phyloP scores from a whole-genome alignment of 2,329 filamentous ascomycete species.

The Ophioceras dolichostomum region DNA sequence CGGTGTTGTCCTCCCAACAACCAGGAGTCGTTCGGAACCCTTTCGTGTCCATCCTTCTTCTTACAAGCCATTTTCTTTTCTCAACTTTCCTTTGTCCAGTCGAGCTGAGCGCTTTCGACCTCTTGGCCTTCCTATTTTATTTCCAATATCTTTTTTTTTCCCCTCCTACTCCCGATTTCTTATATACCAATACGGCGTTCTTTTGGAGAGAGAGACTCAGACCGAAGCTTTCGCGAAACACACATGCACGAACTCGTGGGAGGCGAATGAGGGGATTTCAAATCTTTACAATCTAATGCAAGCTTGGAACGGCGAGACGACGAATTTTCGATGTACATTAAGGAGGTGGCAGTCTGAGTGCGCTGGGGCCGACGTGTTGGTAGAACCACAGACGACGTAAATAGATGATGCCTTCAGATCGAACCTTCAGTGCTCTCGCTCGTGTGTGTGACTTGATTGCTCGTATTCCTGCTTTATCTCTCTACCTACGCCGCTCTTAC shows the following conservation, averaged over 20 bases:
- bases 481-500: no score
- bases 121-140: not conserved
- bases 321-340: no score
- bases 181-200: slow-evolving; percentile 6
- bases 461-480: no score
- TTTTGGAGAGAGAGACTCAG: not conserved
- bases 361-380: no score
- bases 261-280: not conserved
- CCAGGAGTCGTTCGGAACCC: not conserved
- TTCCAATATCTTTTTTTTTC: slow-evolving; percentile 4
- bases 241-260: no score
- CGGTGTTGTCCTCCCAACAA: not conserved
- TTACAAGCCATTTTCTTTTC: slow-evolving; percentile 1
- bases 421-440: no score
- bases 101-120: slow-evolving; percentile 8
- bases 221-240: no score
- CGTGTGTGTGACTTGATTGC: no score
- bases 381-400: not conserved
- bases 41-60: slow-evolving; percentile 2
- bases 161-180: no score
- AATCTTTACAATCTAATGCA: no score
- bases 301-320: no score
- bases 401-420: not conserved
- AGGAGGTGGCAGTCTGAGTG: no score
- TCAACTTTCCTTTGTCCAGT: slow-evolving; percentile 10